Percentiles rank a stretch among this genome's conserved stretches.
Evolutionary conservation across 805 yeast species (phyloP).

Genomic region (Maudiozyma bulderi): DNA sequence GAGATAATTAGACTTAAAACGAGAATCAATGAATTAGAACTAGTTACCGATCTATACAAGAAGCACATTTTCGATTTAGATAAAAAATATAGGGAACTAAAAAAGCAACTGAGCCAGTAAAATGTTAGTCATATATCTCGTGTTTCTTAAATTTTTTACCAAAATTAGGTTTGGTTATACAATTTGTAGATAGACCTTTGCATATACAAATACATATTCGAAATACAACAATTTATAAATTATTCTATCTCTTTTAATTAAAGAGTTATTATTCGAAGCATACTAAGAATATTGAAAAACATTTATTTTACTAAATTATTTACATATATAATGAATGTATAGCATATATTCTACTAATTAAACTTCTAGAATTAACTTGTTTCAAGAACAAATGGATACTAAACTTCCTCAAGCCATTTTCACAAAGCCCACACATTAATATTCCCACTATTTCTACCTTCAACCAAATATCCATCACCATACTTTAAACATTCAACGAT

Average conservation of each 20-base stretch:
- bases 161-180: neutral
- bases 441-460: slow-evolving; percentile 51
- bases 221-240: neutral
- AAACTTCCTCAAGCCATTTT: neutral
- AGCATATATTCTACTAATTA: too few species aligned
- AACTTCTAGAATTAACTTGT: too few species aligned
- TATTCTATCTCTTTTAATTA: neutral
- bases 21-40: slow-evolving; percentile 76
- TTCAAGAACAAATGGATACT: too few species aligned
- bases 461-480: slow-evolving; percentile 56
- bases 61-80: slow-evolving; percentile 79
- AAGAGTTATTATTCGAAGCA: too few species aligned
- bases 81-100: slow-evolving; percentile 22
- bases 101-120: slow-evolving; percentile 6
- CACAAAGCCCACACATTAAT: slow-evolving; percentile 55
- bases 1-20: slow-evolving; percentile 47
- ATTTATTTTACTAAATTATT: too few species aligned
- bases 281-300: too few species aligned
- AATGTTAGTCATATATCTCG: too few species aligned
- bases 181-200: neutral
- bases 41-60: slow-evolving; percentile 81
- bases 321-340: too few species aligned
- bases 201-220: neutral
- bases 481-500: slow-evolving; percentile 38
- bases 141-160: too few species aligned